A percentile compares a stretch with the other conserved stretches of the same genome.
Conservation (phyloP, 768 basidiomycete species). For the Mycena metata region DNA sequence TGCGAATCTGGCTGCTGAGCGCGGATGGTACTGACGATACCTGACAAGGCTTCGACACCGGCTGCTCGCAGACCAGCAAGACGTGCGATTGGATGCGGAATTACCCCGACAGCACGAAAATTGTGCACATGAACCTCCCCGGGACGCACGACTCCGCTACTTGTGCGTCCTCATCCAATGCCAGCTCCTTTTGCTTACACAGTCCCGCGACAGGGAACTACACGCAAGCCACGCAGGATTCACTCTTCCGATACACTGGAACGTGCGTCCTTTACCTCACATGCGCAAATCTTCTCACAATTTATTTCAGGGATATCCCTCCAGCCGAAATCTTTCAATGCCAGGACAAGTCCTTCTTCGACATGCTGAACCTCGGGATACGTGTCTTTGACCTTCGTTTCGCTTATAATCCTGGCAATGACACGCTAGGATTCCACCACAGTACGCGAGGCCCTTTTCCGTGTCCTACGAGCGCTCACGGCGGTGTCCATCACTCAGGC, state of each 20-base stretch:
- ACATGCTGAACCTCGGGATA: constrained; percentile 35
- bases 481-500: constrained; percentile 41
- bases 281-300: background rate
- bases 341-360: constrained; percentile 35
- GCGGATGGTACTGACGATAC: background rate
- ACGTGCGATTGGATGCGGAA: constrained; percentile 47
- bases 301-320: constrained; percentile 17
- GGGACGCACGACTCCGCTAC: constrained; percentile 49
- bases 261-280: constrained; percentile 29
- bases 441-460: constrained; percentile 1
- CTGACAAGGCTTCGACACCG: constrained; percentile 37
- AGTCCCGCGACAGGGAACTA: constrained; percentile 40
- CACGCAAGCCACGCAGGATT: constrained; percentile 41
- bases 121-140: constrained; percentile 46
- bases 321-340: constrained; percentile 31
- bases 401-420: constrained; percentile 36
- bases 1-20: background rate
- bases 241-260: constrained; percentile 41
- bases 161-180: constrained; percentile 15
- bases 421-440: constrained; percentile 35
- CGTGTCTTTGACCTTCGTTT: constrained; percentile 37
- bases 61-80: constrained; percentile 31
- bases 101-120: constrained; percentile 40
- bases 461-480: background rate
- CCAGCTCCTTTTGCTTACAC: background rate